Percentiles rank a stretch among this genome's conserved stretches.
These are phyloP conservation scores for Moniliophthora roreri DNA, from an alignment of 1,284 basidiomycete genomes.

Conservation along the genomic window DNA sequence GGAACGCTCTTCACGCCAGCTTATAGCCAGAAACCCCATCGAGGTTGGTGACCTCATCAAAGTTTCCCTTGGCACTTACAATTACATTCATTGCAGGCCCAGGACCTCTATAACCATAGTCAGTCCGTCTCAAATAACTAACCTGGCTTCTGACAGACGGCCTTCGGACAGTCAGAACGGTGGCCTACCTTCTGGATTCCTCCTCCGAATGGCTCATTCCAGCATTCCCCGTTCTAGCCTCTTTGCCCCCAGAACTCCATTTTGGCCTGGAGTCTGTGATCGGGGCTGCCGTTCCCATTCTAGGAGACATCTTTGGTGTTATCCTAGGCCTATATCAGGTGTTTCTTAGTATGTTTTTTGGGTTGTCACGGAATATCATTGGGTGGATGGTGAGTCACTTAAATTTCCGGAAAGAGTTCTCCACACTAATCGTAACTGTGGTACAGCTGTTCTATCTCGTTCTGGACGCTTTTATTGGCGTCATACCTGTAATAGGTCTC, in stretches of 20 bases:
- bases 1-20: too few relatives aligned
- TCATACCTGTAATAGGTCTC: conserved; percentile 14
- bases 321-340: conserved; percentile 15
- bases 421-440: not conserved
- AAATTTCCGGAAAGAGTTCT: not conserved
- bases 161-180: conserved; percentile 10
- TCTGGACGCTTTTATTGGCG: conserved; percentile 14
- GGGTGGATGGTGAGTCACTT: conserved; percentile 11
- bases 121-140: not conserved
- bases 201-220: conserved; percentile 19
- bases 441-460: conserved; percentile 13
- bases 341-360: conserved; percentile 16
- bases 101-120: conserved; percentile 17
- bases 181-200: conserved; percentile 15
- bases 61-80: not conserved
- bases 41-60: conserved; percentile 5
- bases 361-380: conserved; percentile 11
- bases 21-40: conserved; percentile 14
- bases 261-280: conserved; percentile 17
- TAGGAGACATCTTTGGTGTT: conserved; percentile 13
- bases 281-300: conserved; percentile 10
- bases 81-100: conserved; percentile 10
- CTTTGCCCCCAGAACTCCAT: conserved; percentile 13
- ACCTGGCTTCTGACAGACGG: not conserved
- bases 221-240: conserved; percentile 13